These are phyloP conservation scores for Casuarina equisetifolia DNA, from an alignment of 306 rosid species.

Conservation along the genomic window DNA sequence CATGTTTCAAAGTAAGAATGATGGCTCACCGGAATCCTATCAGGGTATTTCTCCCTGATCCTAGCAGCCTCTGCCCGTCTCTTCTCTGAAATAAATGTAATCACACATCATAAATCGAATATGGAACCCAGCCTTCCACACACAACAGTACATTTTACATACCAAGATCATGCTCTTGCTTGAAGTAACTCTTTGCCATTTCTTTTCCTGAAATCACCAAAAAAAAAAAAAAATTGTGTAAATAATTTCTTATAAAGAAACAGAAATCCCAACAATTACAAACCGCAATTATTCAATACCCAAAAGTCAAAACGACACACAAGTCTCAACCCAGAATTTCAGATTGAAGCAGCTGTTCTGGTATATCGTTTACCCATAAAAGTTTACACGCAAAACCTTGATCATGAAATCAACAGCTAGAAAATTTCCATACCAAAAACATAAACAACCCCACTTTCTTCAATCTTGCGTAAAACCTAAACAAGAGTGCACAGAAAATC, in stretches of 20 bases:
- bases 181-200: constrained; percentile 95
- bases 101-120: constrained; percentile 4
- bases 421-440: not conserved
- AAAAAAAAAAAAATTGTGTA: constrained; percentile 14
- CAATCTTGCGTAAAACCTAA: not conserved
- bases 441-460: not conserved
- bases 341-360: constrained; percentile 4
- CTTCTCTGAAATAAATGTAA: constrained; percentile 60
- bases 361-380: constrained; percentile 2
- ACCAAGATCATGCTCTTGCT: constrained; percentile 98
- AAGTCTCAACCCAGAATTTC: not conserved
- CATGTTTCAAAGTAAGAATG: not conserved
- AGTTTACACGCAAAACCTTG: not conserved
- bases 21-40: constrained; percentile 83
- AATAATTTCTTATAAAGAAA: not conserved
- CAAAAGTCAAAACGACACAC: not conserved
- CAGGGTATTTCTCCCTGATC: constrained; percentile 89
- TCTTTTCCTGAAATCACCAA: constrained; percentile 51
- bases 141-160: constrained; percentile 1
- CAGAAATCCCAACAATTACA: not conserved
- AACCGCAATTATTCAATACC: not conserved
- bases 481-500: not conserved
- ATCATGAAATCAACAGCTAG: not conserved
- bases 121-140: constrained; percentile 8
- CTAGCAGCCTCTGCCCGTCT: constrained; percentile 89